Evolutionary conservation across 345 rosid species (phyloP).

Genomic region (Camelina neglecta): DNA sequence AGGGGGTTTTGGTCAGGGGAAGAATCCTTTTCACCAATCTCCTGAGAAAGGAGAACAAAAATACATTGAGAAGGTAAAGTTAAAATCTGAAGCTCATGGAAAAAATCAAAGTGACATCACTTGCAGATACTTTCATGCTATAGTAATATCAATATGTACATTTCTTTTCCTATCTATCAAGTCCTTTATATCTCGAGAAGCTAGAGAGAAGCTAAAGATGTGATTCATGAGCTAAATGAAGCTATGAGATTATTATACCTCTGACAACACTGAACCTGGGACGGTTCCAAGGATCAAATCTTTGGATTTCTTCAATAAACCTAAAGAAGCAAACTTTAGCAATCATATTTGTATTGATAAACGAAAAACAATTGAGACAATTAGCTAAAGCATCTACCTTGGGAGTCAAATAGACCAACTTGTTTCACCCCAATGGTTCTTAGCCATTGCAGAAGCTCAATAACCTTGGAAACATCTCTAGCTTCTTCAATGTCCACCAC

Average conservation of each 20-base stretch:
- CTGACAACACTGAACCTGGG: constrained; percentile 49
- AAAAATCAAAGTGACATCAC: neutral
- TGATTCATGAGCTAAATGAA: neutral
- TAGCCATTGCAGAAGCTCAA: constrained; percentile 75
- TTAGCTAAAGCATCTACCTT: constrained; percentile 55
- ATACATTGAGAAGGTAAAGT: neutral
- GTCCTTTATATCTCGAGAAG: constrained; percentile 1
- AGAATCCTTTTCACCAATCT: constrained; percentile 42
- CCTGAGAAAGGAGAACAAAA: constrained; percentile 49
- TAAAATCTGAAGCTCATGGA: constrained; percentile 6
- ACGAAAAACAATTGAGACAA: neutral
- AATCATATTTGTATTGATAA: neutral
- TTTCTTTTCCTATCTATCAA: neutral
- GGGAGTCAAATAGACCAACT: constrained; percentile 74
- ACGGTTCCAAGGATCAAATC: constrained; percentile 58
- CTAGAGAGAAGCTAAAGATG: neutral
- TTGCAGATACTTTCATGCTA: neutral
- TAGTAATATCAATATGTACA: neutral
- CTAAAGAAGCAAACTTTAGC: constrained; percentile 47
- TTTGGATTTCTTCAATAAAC: constrained; percentile 80
- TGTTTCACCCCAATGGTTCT: constrained; percentile 64
- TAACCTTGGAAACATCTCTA: constrained; percentile 41
- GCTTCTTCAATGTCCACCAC: constrained; percentile 66
- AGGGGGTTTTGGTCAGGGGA: constrained; percentile 42
- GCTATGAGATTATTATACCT: constrained; percentile 29